Evolutionary conservation across 2,329 filamentous ascomycete genomes (phyloP).

Genomic region (Teratosphaeria zuluensis): DNA sequence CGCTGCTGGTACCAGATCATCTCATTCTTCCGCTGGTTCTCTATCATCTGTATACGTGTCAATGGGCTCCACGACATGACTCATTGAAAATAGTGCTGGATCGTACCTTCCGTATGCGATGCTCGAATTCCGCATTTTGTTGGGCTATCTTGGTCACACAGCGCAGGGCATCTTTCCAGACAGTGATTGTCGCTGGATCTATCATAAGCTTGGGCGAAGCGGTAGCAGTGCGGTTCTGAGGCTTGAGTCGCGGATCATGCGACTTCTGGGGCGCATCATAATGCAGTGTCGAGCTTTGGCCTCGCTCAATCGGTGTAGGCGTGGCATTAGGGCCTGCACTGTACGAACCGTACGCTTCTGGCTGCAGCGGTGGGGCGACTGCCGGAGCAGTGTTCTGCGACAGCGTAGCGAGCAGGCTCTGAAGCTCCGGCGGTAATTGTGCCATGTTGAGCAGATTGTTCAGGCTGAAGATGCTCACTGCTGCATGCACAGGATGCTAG

Average conservation of each 20-base stretch:
- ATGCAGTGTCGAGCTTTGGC: not conserved
- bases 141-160: conserved; percentile 38
- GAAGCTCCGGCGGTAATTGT: conserved; percentile 18
- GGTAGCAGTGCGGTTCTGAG: conserved; percentile 13
- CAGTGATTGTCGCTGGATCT: conserved; percentile 38
- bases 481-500: too few relatives aligned
- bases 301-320: not conserved
- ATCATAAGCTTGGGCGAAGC: conserved; percentile 23
- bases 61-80: conserved; percentile 10
- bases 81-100: not conserved
- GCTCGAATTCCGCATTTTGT: conserved; percentile 34
- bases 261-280: not conserved
- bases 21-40: conserved; percentile 53
- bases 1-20: conserved; percentile 42
- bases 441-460: not conserved
- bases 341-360: not conserved
- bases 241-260: conserved; percentile 14
- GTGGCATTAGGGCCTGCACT: not conserved
- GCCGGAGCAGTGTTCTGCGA: conserved; percentile 15
- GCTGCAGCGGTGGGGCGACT: not conserved
- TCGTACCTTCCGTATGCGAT: conserved; percentile 31
- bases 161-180: conserved; percentile 39
- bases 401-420: conserved; percentile 26
- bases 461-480: too few relatives aligned
- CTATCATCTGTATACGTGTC: conserved; percentile 43